Percentiles rank a stretch among this genome's conserved stretches.
phyloP scores from a whole-genome alignment of 2,329 filamentous ascomycete genomes.

The Aspergillus alliaceus region DNA sequence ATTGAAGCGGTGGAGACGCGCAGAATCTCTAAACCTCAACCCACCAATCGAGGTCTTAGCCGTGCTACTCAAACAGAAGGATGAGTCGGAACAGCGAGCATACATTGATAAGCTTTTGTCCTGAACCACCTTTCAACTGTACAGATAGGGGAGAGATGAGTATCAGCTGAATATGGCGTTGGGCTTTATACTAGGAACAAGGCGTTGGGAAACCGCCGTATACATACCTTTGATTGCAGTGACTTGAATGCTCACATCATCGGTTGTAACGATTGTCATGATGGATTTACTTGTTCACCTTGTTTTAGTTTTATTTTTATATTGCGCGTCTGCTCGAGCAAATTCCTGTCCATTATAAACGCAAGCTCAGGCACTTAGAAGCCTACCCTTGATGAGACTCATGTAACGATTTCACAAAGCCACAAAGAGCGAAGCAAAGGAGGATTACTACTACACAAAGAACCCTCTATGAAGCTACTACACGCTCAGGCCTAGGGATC shows the following conservation, averaged over 20 bases:
- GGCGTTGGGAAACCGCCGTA: neutral
- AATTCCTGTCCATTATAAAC: neutral
- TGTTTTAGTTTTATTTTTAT: neutral
- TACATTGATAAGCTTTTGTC: conserved; percentile 54
- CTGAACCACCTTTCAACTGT: conserved; percentile 15
- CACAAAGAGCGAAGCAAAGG: neutral
- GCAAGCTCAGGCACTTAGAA: no score
- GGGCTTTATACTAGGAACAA: neutral
- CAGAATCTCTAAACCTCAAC: conserved; percentile 75
- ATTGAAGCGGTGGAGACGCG: conserved; percentile 82
- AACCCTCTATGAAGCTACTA: neutral
- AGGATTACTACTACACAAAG: neutral
- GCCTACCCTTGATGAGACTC: neutral
- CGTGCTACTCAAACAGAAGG: conserved; percentile 68
- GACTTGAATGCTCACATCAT: neutral
- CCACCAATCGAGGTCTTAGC: conserved; percentile 90
- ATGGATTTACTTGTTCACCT: neutral
- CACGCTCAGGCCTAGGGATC: neutral
- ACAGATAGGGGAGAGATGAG: neutral
- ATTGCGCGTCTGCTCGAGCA: neutral
- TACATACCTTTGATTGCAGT: neutral
- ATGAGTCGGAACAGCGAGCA: conserved; percentile 57
- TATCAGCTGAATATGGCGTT: neutral
- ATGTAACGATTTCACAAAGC: neutral
- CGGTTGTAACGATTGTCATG: neutral